These are phyloP conservation scores for Lactifluus rugatus DNA, from an alignment of 768 basidiomycete genomes.

Conservation along the genomic window DNA sequence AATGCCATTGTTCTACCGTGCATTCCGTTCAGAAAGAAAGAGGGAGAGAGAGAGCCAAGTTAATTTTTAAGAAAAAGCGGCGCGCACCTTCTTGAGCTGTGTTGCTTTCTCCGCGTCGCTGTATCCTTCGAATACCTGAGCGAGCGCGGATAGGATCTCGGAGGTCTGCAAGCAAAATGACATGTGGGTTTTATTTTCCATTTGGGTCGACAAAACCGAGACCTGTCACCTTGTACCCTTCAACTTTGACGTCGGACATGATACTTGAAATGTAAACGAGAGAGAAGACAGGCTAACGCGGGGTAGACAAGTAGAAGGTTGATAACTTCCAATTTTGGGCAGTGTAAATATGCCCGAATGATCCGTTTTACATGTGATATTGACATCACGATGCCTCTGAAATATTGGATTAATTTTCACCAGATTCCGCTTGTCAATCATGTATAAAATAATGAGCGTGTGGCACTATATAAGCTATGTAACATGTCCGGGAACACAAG, in stretches of 20 bases:
- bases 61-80: not conserved
- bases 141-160: constrained; percentile 47
- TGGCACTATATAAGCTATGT: not conserved
- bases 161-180: constrained; percentile 41
- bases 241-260: constrained; percentile 19
- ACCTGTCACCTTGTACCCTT: constrained; percentile 15
- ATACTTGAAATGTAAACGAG: not conserved
- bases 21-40: not conserved
- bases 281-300: not conserved
- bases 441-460: constrained; percentile 7
- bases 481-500: not conserved
- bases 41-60: not conserved
- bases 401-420: no score
- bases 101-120: constrained; percentile 53
- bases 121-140: constrained; percentile 41
- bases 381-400: no score
- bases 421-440: not conserved
- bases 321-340: not conserved
- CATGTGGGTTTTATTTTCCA: not conserved
- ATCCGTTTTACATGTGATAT: not conserved
- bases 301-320: no score
- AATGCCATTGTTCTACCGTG: constrained; percentile 60
- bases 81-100: constrained; percentile 64
- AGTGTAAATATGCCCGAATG: no score
- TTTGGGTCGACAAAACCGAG: not conserved